Percentiles rank a stretch among this genome's conserved stretches.
These are phyloP conservation scores for Eutypa lata DNA, from an alignment of 2,329 filamentous ascomycete genomes.

Conservation along the genomic window DNA sequence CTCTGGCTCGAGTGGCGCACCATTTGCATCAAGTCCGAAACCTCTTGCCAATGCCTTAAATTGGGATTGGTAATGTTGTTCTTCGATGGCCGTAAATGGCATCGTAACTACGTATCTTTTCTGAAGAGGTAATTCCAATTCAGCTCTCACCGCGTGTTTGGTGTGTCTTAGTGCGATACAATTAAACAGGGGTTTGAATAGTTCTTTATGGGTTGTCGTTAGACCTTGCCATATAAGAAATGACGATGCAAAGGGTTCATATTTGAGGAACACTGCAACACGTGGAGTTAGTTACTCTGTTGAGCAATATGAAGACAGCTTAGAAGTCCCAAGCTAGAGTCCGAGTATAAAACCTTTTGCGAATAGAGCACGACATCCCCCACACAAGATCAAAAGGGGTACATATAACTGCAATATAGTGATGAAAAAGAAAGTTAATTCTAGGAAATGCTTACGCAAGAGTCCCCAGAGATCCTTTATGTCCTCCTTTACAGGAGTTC, in stretches of 20 bases:
- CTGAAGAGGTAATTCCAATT: constrained; percentile 77
- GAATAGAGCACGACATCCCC: too few relatives aligned
- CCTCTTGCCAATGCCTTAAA: constrained; percentile 73
- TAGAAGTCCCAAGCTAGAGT: too few relatives aligned
- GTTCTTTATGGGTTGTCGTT: constrained; percentile 54
- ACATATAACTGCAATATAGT: too few relatives aligned
- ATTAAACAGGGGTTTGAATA: constrained; percentile 69
- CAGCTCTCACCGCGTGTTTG: constrained; percentile 74
- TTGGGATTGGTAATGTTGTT: constrained; percentile 79
- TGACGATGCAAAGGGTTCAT: constrained; percentile 69
- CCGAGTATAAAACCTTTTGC: too few relatives aligned
- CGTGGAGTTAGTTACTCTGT: not conserved
- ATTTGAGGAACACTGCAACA: constrained; percentile 63
- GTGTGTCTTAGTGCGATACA: constrained; percentile 78
- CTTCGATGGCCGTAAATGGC: constrained; percentile 85
- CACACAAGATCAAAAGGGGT: too few relatives aligned
- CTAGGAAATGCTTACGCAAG: constrained; percentile 35
- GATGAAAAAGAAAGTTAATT: not conserved
- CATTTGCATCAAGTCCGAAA: constrained; percentile 62
- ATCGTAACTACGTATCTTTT: constrained; percentile 84
- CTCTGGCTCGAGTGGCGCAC: constrained; percentile 55
- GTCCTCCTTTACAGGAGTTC: constrained; percentile 81
- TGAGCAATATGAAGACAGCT: too few relatives aligned
- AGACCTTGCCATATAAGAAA: constrained; percentile 66
- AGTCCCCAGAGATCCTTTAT: constrained; percentile 76